Conservation (phyloP, 192 early-diverging fungal species). For the Umbelopsis ramanniana region DNA sequence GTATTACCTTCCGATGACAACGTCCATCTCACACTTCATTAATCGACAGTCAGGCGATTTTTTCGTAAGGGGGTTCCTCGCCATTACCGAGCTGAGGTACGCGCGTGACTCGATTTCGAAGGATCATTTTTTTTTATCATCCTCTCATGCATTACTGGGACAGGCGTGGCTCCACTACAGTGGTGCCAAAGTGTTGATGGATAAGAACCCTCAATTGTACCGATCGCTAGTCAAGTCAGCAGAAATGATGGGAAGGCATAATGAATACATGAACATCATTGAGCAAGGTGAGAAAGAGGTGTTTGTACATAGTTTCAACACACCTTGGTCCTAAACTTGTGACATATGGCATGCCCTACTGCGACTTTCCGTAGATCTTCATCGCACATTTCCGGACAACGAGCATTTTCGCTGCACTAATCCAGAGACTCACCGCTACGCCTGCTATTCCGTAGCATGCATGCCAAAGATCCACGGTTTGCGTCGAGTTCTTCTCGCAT, state of each 20-base stretch:
- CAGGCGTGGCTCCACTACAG: conserved; percentile 9
- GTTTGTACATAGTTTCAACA: neutral
- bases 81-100: neutral
- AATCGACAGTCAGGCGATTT: neutral
- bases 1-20: neutral
- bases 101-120: neutral
- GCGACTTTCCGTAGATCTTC: neutral
- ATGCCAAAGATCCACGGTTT: conserved; percentile 59
- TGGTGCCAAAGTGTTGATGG: neutral
- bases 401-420: neutral
- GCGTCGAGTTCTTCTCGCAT: conserved; percentile 69
- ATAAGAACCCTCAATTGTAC: conserved; percentile 9
- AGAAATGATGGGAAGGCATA: conserved; percentile 4
- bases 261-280: neutral
- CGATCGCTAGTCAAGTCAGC: neutral
- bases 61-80: conserved; percentile 7
- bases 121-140: neutral
- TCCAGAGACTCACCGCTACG: neutral
- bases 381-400: conserved; percentile 13
- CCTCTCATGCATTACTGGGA: neutral
- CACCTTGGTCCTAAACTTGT: neutral
- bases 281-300: neutral
- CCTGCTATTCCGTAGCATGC: neutral
- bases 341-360: neutral
- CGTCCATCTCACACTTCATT: neutral